These are phyloP conservation scores for Crotalaria pallida DNA, from an alignment of 306 rosid species.

Conservation along the genomic window DNA sequence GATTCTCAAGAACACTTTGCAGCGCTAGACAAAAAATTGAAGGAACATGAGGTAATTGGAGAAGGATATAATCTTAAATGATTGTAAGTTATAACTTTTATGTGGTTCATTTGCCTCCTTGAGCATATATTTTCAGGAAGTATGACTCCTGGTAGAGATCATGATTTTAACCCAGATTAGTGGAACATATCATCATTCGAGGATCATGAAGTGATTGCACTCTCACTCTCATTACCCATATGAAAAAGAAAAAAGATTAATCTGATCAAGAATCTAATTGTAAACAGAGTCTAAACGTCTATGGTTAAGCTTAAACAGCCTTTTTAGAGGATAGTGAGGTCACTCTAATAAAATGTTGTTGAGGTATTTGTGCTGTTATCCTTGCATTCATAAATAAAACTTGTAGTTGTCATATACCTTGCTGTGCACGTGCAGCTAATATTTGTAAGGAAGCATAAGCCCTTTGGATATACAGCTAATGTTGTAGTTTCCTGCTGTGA, in stretches of 20 bases:
- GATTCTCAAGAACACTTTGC: too few species aligned
- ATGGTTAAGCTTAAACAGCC: neutral
- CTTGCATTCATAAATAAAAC: neutral
- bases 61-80: neutral
- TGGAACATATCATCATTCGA: neutral
- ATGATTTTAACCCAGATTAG: neutral
- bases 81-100: neutral
- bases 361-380: neutral
- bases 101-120: neutral
- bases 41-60: constrained; percentile 72
- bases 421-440: neutral
- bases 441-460: too few species aligned
- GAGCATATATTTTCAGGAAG: constrained; percentile 5
- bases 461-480: neutral
- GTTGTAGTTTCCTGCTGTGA: neutral
- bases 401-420: neutral
- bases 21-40: constrained; percentile 70
- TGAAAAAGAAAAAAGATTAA: neutral
- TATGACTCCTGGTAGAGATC: neutral
- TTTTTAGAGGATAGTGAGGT: neutral
- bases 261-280: neutral
- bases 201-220: constrained; percentile 4
- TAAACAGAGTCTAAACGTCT: neutral
- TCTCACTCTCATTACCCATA: neutral
- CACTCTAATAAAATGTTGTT: neutral